A percentile compares a stretch with the other conserved stretches of the same genome.
Conservation (phyloP, 192 early-diverging fungal species). For the Linnemannia elongata region DNA sequence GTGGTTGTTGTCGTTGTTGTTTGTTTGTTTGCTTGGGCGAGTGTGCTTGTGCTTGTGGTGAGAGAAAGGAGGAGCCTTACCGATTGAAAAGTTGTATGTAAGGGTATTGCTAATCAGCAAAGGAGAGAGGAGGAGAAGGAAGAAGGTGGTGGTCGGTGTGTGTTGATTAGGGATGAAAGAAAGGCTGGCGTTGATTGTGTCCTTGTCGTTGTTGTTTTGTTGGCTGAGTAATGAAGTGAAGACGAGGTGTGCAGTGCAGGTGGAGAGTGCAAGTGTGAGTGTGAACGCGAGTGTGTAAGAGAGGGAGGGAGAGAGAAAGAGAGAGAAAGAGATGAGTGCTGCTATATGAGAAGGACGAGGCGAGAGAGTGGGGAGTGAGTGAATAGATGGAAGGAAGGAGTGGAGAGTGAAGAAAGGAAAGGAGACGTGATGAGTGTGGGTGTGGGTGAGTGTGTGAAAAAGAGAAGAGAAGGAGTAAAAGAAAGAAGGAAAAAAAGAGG, state of each 20-base stretch:
- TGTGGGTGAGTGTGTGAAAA: neutral
- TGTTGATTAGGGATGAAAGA: neutral
- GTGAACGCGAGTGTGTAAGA: neutral
- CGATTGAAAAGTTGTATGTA: neutral
- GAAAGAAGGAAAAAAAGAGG: neutral
- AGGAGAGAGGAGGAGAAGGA: too few species aligned
- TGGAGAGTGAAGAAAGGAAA: neutral
- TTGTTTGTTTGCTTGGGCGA: neutral
- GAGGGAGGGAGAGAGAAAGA: neutral
- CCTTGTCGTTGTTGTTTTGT: neutral
- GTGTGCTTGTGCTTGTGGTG: neutral
- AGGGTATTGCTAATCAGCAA: neutral
- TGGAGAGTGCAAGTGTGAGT: neutral
- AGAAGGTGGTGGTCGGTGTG: neutral
- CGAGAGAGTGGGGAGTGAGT: slow-evolving; percentile 4
- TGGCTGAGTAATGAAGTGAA: neutral
- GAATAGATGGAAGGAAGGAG: neutral
- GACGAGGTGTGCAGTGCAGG: neutral
- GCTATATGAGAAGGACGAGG: neutral
- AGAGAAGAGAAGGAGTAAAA: neutral
- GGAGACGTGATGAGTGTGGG: neutral
- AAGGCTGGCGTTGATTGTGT: neutral
- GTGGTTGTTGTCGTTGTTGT: neutral
- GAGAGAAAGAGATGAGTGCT: slow-evolving; percentile 3
- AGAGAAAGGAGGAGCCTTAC: neutral